Conservation (phyloP, 2,329 filamentous ascomycete genomes). For the Grosmannia clavigera region DNA sequence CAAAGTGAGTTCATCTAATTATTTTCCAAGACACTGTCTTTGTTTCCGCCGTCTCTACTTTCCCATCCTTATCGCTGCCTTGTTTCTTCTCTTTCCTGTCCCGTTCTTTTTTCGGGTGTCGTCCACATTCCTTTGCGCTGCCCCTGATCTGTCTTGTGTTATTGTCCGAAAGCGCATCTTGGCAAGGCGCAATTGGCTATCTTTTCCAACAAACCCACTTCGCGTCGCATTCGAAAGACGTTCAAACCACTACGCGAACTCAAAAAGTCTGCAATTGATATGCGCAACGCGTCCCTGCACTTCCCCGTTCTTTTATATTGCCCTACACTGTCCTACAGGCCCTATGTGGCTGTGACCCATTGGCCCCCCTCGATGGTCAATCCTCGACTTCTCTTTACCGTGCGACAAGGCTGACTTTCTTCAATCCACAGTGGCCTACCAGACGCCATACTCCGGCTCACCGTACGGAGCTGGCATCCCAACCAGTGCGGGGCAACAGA, state of each 20-base stretch:
- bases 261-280: background rate
- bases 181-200: background rate
- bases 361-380: background rate
- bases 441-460: constrained; percentile 43
- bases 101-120: constrained; percentile 4
- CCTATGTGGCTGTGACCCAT: background rate
- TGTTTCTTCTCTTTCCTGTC: background rate
- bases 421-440: constrained; percentile 37
- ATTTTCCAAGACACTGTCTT: constrained; percentile 3
- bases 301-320: background rate
- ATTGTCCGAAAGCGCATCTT: background rate
- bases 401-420: constrained; percentile 7
- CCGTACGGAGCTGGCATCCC: constrained; percentile 43
- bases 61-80: constrained; percentile 2
- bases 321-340: background rate
- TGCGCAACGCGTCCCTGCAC: background rate
- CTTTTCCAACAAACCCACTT: background rate
- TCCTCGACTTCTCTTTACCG: too few species aligned
- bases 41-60: background rate
- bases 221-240: background rate
- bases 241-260: background rate
- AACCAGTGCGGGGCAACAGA: constrained; percentile 35
- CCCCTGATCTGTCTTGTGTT: too few species aligned
- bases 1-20: constrained; percentile 37
- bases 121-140: too few species aligned